Conservation (phyloP, 371 early-diverging fungal species). For the Mortierella sp. region DNA sequence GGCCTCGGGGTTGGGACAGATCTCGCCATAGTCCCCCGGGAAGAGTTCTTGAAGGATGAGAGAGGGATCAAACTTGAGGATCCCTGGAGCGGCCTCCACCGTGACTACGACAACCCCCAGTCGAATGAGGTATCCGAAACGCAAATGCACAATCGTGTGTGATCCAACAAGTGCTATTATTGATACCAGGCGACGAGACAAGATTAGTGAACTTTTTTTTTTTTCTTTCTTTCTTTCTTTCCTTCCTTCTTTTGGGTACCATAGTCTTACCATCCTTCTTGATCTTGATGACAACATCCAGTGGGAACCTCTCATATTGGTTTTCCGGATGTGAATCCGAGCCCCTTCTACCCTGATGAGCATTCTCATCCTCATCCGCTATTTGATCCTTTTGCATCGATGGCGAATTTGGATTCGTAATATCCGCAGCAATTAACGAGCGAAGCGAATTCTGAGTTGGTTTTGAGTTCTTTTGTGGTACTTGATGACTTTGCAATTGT, state of each 20-base stretch:
- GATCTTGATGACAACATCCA: constrained; percentile 45
- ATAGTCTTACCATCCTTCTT: constrained; percentile 41
- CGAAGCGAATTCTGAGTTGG: constrained; percentile 1
- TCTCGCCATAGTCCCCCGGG: constrained; percentile 34
- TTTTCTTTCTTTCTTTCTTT: too few relatives aligned
- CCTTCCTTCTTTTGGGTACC: background rate
- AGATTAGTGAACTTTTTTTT: too few relatives aligned
- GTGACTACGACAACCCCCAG: constrained; percentile 41
- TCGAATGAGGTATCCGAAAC: constrained; percentile 35
- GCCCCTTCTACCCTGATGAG: constrained; percentile 16
- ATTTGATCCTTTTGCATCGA: constrained; percentile 21
- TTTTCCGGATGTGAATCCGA: constrained; percentile 10
- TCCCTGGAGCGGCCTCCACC: constrained; percentile 39
- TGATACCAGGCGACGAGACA: too few relatives aligned
- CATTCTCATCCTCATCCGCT: constrained; percentile 28
- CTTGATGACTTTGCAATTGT: background rate
- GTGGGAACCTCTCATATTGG: constrained; percentile 30
- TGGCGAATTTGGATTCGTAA: constrained; percentile 16
- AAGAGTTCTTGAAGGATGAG: constrained; percentile 32
- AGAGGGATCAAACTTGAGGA: constrained; percentile 30
- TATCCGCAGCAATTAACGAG: background rate
- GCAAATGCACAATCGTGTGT: constrained; percentile 35
- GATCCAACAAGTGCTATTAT: constrained; percentile 23
- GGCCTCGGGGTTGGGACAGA: constrained; percentile 41
- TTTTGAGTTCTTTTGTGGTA: constrained; percentile 1